phyloP scores from a whole-genome alignment of 1,284 basidiomycete species.

The Apiotrichum gracile region DNA sequence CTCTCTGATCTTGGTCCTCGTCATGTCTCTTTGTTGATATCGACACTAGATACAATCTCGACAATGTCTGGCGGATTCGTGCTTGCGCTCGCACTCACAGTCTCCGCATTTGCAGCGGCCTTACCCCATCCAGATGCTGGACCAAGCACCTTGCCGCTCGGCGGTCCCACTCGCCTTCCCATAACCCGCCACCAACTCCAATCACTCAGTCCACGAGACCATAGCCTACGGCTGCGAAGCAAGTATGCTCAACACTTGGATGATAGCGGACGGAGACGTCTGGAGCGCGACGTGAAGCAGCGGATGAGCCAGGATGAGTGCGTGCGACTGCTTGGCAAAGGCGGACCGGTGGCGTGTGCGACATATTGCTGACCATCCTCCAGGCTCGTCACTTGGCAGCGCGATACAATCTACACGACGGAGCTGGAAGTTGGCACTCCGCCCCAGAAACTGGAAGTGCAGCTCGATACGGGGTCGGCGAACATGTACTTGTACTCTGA shows the following conservation, averaged over 20 bases:
- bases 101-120: background rate
- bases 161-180: background rate
- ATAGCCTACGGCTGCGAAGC: background rate
- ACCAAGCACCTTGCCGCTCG: background rate
- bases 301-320: background rate
- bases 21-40: background rate
- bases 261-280: background rate
- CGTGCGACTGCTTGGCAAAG: background rate
- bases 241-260: background rate
- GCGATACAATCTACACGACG: conserved; percentile 32
- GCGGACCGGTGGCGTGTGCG: too few relatives aligned
- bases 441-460: conserved; percentile 48
- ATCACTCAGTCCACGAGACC: background rate
- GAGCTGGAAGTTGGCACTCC: conserved; percentile 45
- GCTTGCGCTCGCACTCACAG: background rate
- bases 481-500: conserved; percentile 45
- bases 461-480: conserved; percentile 52
- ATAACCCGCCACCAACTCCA: background rate
- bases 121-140: background rate
- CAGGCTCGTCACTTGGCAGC: conserved; percentile 7
- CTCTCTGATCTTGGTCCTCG: too few relatives aligned
- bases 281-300: background rate
- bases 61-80: background rate
- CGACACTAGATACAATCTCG: background rate
- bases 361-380: background rate